Base-by-base conservation (phyloP, 1,284 basidiomycete species). In the Ganoderma lucidum region DNA sequence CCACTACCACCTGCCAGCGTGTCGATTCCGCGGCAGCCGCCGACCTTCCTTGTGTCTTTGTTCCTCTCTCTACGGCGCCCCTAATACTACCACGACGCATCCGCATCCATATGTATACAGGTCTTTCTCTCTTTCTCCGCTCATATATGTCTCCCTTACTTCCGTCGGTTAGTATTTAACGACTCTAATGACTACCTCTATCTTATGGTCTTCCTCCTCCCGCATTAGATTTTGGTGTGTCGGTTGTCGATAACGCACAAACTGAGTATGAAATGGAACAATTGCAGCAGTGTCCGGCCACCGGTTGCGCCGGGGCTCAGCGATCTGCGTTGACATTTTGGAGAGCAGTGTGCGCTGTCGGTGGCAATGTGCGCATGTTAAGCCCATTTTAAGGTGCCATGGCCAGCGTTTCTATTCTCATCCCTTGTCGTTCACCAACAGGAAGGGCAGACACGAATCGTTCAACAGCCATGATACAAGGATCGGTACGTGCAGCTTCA, bases 141-240 rank as follows among this genome's bases (percentile, higher is more conserved):
- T 64, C 67, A 19, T 14, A 59, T 37, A 65, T 70, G 64, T 68
- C 44, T 70, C 60, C 58, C 59, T 45, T 64, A 64, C 63, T 55
- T 42, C 51, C 67, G 60, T 69, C 71, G 71, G 71, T 69, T 71
- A 67, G 69, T 73, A 73, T 73, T 73, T 73, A 73, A 73, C 71
- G 71, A 73, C 63, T 42, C 67, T 73, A 73, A 73, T 73, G 71
- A 73, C 69, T 64, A 62, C 69, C 66, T 62, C 19, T 73, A 73
- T 73, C 71, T 71, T 73, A 73, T 73, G 71, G 66, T 67, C 32
- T 32, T 51, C 45, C 62, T 32, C n/a, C 45, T 55, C 59, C 58
- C 39, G 28, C 66, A 64, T 59, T 60, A 41, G 23, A 41, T 42
- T 59, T 63, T 61, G 62, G 44, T 45, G 44, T 45, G 28, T 59